Base-by-base conservation (phyloP, 345 rosid species). In the Gossypium rotundifolium region DNA sequence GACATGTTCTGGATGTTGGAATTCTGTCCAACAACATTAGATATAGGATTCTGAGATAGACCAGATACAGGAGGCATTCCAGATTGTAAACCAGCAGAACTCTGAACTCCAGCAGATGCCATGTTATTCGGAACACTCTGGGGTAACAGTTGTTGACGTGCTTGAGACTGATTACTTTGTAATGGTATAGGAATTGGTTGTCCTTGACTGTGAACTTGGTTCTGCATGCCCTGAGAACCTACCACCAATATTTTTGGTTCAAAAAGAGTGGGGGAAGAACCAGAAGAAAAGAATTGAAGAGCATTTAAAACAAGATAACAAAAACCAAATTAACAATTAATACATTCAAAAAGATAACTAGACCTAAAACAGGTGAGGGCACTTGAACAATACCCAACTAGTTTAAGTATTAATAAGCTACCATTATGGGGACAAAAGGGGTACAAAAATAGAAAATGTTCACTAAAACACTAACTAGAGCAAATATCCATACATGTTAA, bases 71-170 rank as follows among this genome's bases (percentile, higher is more conserved):
- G 46, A 49, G 92, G 87, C 79, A 89, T 67, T 71, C 92, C 80
- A 77, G 95, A 81, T 59, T 87, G 82, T 76, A 91, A 84, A 76
- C 85, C 86, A 75, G 87, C 73, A 77, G 96, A 88, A 78, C 87
- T 85, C 71, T 84, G 88, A 79, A 87, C 87, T 73, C 86, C 92
- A 61, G 71, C 46, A 62, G 98, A 75, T 38, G 86, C 62, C 52
- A 88, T 75, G 79, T 83, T 88, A 82, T 75, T 88, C 85, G 84
- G 94, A 72, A 93, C 83, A 77, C 84, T 89, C 81, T 87, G 97
- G 22, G 90, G 59, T 54, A 54, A 18, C 23, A 86, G 64, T 64
- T 87, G 91, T 78, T 87, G 96, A 25, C 85, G 85, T 66, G 81
- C 72, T 86, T 89, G 98, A 77, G 97, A 63, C 74, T 89, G 98